These are phyloP conservation scores for Arxiozyma slooffiae DNA, from an alignment of 1,139 yeast species.

Conservation along the genomic window DNA sequence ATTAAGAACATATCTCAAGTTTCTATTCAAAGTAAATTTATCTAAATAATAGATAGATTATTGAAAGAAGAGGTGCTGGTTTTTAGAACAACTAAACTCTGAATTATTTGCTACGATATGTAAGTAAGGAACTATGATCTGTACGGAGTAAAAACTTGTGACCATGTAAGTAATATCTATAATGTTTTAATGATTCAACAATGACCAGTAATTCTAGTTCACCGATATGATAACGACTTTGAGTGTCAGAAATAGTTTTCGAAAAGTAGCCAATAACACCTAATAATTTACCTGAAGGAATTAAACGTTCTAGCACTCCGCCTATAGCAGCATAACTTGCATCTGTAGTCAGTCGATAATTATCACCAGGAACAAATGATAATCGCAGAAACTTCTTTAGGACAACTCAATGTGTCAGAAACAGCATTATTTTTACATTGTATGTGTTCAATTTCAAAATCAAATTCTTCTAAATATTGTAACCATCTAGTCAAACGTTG, in stretches of 20 bases:
- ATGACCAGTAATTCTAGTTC: constrained; percentile 13
- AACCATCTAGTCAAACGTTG: constrained; percentile 10
- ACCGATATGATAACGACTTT: constrained; percentile 10
- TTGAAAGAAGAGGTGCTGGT: neutral
- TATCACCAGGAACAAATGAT: too few species aligned
- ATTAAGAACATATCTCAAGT: neutral
- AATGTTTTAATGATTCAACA: constrained; percentile 10
- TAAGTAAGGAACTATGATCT: constrained; percentile 11
- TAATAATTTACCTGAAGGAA: constrained; percentile 3
- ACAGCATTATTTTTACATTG: constrained; percentile 8
- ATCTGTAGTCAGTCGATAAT: constrained; percentile 12
- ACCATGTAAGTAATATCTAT: constrained; percentile 11
- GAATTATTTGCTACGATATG: too few species aligned
- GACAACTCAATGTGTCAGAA: constrained; percentile 14
- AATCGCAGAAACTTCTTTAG: too few species aligned
- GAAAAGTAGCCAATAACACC: constrained; percentile 13
- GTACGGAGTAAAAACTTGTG: constrained; percentile 10
- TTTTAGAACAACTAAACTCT: neutral
- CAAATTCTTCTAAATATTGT: constrained; percentile 10
- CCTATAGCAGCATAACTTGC: constrained; percentile 13
- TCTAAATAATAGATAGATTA: neutral
- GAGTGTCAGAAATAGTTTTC: constrained; percentile 9
- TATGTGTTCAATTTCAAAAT: constrained; percentile 8
- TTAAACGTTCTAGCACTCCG: constrained; percentile 13
- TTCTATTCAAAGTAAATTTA: neutral